These are phyloP conservation scores for Lichtheimia corymbifera DNA, from an alignment of 371 early-diverging fungal species.

Conservation along the genomic window DNA sequence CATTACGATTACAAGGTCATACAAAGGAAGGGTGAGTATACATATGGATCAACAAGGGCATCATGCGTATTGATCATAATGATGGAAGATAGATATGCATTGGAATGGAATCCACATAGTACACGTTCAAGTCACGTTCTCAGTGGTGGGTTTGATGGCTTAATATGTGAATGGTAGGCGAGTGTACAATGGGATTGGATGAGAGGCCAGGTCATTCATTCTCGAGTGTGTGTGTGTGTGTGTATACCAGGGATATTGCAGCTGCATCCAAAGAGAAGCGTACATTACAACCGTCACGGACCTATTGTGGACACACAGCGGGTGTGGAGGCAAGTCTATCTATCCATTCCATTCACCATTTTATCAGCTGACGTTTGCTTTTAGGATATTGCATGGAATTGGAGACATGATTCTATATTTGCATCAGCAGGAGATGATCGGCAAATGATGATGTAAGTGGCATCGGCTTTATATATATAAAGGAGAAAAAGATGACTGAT, in stretches of 20 bases:
- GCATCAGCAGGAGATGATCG: constrained; percentile 97
- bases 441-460: constrained; percentile 76
- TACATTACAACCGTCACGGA: constrained; percentile 75
- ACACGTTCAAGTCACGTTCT: constrained; percentile 64
- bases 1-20: constrained; percentile 89
- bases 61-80: neutral
- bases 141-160: constrained; percentile 88
- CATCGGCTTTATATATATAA: neutral
- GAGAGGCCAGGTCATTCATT: neutral
- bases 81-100: constrained; percentile 57
- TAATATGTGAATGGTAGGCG: constrained; percentile 77
- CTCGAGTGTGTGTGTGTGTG: no score
- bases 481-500: neutral
- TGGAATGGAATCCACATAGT: constrained; percentile 71
- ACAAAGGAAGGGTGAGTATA: constrained; percentile 83
- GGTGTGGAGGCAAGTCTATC: constrained; percentile 76
- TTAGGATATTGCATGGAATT: constrained; percentile 94
- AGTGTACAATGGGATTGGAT: neutral
- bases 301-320: constrained; percentile 82
- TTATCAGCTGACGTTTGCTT: constrained; percentile 3
- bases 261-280: constrained; percentile 36
- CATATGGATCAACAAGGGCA: neutral
- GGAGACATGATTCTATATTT: constrained; percentile 79
- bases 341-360: no score
- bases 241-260: constrained; percentile 38